A percentile compares a stretch with the other conserved stretches of the same genome.
Conservation (phyloP, 2,329 filamentous ascomycete species). For the Neofusicoccum kwambonambiense region DNA sequence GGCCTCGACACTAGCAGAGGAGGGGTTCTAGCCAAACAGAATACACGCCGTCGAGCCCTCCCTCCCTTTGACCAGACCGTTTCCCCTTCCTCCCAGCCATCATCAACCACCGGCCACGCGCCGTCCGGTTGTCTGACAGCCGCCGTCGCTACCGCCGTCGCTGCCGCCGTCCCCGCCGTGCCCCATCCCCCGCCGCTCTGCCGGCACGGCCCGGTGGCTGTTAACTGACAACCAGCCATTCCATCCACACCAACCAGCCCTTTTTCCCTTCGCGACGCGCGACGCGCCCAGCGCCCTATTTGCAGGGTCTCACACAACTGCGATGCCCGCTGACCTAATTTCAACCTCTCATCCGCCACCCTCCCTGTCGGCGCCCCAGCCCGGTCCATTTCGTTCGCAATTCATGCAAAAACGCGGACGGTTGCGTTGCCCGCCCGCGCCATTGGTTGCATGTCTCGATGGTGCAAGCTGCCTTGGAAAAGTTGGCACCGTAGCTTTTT, state of each 20-base stretch:
- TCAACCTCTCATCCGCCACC: background rate
- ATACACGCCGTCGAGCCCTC: background rate
- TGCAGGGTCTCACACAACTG: background rate
- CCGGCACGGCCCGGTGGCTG: background rate
- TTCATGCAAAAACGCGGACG: too few species aligned
- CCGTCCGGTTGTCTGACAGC: too few species aligned
- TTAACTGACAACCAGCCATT: background rate
- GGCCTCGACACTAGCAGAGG: background rate
- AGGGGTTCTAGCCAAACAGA: background rate
- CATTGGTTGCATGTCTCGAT: too few species aligned
- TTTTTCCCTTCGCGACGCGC: background rate
- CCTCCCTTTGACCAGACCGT: background rate
- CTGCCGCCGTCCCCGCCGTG: too few species aligned
- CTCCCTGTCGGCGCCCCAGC: background rate
- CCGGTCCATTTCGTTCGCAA: too few species aligned
- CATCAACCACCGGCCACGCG: background rate
- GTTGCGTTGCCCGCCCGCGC: too few species aligned
- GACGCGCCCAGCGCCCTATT: background rate
- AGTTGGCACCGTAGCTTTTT: background rate
- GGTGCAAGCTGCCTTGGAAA: background rate
- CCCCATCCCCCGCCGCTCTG: too few species aligned
- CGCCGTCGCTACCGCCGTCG: too few species aligned
- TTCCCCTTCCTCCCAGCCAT: background rate
- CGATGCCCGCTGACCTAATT: background rate
- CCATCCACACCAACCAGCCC: background rate